phyloP scores from a whole-genome alignment of 2,329 filamentous ascomycete species.

The Coniochaeta ligniaria region DNA sequence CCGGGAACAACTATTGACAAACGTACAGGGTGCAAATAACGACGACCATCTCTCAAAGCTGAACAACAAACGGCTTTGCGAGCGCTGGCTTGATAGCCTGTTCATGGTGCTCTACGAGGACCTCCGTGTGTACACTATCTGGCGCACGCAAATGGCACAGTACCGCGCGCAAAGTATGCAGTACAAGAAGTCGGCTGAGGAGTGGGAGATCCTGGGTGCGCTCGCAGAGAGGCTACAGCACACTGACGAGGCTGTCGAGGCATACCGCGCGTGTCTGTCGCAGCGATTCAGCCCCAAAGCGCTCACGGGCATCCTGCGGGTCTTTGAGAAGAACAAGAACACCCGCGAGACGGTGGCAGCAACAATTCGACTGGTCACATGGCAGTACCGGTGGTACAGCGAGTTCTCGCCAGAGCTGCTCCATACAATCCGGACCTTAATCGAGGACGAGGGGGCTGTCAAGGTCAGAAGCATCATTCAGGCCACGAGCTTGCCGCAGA shows the following conservation, averaged over 20 bases:
- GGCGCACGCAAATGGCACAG: conserved; percentile 96
- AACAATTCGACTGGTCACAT: conserved; percentile 87
- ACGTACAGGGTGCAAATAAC: conserved; percentile 48
- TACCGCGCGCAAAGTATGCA: conserved; percentile 88
- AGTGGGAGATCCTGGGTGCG: conserved; percentile 96
- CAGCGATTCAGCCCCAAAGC: conserved; percentile 92
- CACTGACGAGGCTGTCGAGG: conserved; percentile 83
- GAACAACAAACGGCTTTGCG: conserved; percentile 94
- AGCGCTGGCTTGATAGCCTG: conserved; percentile 95
- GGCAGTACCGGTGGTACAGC: conserved; percentile 99
- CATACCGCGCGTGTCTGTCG: conserved; percentile 79
- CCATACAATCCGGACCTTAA: conserved; percentile 80
- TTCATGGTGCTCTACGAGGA: conserved; percentile 99
- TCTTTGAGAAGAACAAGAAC: conserved; percentile 71
- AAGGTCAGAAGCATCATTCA: conserved; percentile 97
- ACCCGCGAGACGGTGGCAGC: conserved; percentile 74
- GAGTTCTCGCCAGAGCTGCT: conserved; percentile 94
- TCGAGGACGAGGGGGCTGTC: conserved; percentile 95
- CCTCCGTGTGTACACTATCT: conserved; percentile 96
- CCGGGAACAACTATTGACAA: conserved; percentile 12
- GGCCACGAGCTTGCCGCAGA: conserved; percentile 86
- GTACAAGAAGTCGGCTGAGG: conserved; percentile 93
- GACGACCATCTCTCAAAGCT: conserved; percentile 80
- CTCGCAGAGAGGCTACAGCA: conserved; percentile 91
- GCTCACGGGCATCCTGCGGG: conserved; percentile 73